Conservation (phyloP, 2,329 filamentous ascomycete species). For the Ophiostoma himal-ulmi region DNA sequence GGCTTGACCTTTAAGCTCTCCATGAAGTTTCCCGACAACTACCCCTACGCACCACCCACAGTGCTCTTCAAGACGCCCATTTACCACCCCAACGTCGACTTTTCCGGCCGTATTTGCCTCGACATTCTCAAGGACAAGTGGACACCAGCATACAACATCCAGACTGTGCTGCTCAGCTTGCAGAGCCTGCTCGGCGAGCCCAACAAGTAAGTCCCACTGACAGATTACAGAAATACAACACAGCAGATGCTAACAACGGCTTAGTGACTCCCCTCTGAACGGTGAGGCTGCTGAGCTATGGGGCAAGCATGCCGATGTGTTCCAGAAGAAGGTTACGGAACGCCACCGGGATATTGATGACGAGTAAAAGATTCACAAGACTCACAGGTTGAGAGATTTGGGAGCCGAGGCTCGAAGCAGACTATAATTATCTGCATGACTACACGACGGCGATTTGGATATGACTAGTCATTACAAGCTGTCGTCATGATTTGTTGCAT, state of each 20-base stretch:
- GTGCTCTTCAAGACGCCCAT: constrained; percentile 98
- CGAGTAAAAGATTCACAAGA: constrained; percentile 38
- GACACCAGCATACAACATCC: constrained; percentile 95
- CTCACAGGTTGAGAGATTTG: not conserved
- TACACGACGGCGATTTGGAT: constrained; percentile 4
- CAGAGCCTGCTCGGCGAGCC: constrained; percentile 94
- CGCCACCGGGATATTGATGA: constrained; percentile 61
- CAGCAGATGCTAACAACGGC: constrained; percentile 24
- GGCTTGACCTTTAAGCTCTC: constrained; percentile 85
- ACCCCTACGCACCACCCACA: constrained; percentile 83
- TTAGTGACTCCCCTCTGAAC: constrained; percentile 85
- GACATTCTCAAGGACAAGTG: constrained; percentile 99
- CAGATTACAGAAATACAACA: not conserved
- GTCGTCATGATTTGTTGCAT: constrained; percentile 1
- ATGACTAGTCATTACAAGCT: not conserved
- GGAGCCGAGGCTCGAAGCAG: not conserved
- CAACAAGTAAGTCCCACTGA: constrained; percentile 66
- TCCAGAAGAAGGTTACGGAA: constrained; percentile 67
- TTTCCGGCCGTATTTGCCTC: constrained; percentile 91
- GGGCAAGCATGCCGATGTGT: constrained; percentile 82
- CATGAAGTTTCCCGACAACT: constrained; percentile 85
- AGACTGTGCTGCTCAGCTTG: constrained; percentile 84
- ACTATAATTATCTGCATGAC: not conserved
- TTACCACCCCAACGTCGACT: constrained; percentile 98
- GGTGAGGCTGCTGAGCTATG: constrained; percentile 94